Evolutionary conservation across 2,329 filamentous ascomycete species (phyloP).

Genomic region (Cladosporium sp.): DNA sequence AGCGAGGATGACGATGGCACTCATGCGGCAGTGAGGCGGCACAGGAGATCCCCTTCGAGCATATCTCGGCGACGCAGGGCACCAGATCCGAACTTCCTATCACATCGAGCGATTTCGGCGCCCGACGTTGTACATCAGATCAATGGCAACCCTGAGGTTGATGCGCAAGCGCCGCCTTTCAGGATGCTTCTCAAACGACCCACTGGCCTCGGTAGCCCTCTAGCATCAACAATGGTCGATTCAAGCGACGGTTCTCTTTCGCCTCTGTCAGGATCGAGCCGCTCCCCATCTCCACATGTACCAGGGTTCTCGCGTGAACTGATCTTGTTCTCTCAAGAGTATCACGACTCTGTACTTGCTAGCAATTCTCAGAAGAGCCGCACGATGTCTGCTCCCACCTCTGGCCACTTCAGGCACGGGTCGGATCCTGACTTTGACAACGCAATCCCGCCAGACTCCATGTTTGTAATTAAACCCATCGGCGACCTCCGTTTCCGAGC

Average conservation of each 20-base stretch:
- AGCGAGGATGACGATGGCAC: slow-evolving; percentile 24
- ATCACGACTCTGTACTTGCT: not conserved
- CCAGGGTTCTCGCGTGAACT: not conserved
- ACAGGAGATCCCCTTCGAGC: not conserved
- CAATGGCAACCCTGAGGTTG: slow-evolving; percentile 2
- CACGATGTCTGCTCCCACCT: not conserved
- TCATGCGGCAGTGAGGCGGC: not conserved
- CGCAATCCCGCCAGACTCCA: not conserved
- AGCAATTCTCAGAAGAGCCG: not conserved
- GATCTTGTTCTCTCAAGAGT: slow-evolving; percentile 5
- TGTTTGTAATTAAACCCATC: slow-evolving; percentile 18
- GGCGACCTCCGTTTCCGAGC: slow-evolving; percentile 11
- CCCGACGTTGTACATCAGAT: not conserved
- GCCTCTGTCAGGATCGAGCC: slow-evolving; percentile 4
- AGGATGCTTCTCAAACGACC: slow-evolving; percentile 20
- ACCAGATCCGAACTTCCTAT: not conserved
- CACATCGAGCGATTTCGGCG: not conserved
- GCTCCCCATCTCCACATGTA: slow-evolving; percentile 7
- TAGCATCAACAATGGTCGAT: not conserved
- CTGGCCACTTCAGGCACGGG: slow-evolving; percentile 1
- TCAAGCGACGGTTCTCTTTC: slow-evolving; percentile 6
- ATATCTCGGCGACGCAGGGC: not conserved
- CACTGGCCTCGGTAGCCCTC: slow-evolving; percentile 16
- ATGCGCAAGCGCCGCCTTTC: slow-evolving; percentile 11
- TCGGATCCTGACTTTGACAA: slow-evolving; percentile 9